These are phyloP conservation scores for Neurospora tetrasperma DNA, from an alignment of 495 filamentous ascomycete genomes.

Conservation along the genomic window DNA sequence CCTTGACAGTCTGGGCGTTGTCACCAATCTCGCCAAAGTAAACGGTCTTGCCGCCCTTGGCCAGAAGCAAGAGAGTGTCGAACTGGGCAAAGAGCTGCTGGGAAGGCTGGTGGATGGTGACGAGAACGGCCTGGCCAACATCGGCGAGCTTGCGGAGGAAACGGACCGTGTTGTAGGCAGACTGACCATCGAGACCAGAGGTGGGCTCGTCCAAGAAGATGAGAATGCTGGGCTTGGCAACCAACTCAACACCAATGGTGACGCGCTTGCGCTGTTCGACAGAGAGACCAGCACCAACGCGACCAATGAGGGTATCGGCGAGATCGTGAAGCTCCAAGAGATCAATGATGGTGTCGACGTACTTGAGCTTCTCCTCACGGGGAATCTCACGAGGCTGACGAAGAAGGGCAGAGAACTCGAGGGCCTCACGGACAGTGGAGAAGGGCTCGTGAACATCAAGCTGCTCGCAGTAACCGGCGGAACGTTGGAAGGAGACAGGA, in stretches of 20 bases:
- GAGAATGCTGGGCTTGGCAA: constrained; percentile 69
- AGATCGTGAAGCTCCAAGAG: constrained; percentile 71
- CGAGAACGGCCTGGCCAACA: constrained; percentile 60
- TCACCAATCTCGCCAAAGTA: constrained; percentile 54
- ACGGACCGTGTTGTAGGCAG: constrained; percentile 67
- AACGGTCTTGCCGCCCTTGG: constrained; percentile 53
- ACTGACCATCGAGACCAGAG: constrained; percentile 78
- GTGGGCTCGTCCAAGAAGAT: constrained; percentile 76
- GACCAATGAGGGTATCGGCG: constrained; percentile 71
- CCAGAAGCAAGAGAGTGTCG: constrained; percentile 57
- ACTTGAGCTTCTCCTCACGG: constrained; percentile 60
- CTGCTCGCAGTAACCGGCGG: constrained; percentile 78
- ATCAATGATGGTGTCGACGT: constrained; percentile 83
- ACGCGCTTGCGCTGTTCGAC: constrained; percentile 50
- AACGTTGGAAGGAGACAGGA: constrained; percentile 66
- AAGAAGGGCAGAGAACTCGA: constrained; percentile 67
- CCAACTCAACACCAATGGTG: constrained; percentile 90
- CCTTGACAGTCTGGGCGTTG: constrained; percentile 25
- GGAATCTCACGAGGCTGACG: constrained; percentile 60
- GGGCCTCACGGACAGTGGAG: constrained; percentile 69
- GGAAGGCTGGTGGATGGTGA: constrained; percentile 72
- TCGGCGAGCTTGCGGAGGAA: constrained; percentile 76
- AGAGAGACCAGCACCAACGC: constrained; percentile 49
- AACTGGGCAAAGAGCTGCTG: constrained; percentile 65
- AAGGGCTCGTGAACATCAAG: constrained; percentile 74